Conservation (phyloP, 257 asterid genomes). For the Asclepias syriaca region DNA sequence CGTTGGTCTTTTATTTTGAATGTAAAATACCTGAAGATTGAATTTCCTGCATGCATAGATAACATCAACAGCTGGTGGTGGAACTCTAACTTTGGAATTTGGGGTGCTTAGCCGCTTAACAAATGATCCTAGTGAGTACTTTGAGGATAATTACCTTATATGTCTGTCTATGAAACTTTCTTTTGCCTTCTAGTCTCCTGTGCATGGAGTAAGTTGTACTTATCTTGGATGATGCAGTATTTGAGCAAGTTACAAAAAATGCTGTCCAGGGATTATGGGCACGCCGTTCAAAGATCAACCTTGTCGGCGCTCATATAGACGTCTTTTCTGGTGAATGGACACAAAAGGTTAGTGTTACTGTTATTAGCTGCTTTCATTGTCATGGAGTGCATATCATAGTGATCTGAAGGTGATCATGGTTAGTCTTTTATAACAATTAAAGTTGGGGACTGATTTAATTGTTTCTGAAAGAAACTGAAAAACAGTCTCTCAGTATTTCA, state of each 20-base stretch:
- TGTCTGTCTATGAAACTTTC: neutral
- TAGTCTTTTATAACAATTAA: neutral
- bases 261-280: constrained; percentile 99
- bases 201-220: neutral
- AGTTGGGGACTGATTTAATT: neutral
- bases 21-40: neutral
- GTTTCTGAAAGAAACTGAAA: neutral
- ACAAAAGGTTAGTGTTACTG: constrained; percentile 60
- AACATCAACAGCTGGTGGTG: constrained; percentile 99
- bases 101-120: constrained; percentile 97
- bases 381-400: neutral
- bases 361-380: neutral
- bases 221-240: constrained; percentile 50
- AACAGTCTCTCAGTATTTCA: neutral
- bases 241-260: constrained; percentile 90
- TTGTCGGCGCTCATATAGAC: constrained; percentile 99
- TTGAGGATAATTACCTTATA: neutral
- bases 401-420: neutral
- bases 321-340: constrained; percentile 99
- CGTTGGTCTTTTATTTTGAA: neutral
- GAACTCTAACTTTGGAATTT: constrained; percentile 91
- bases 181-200: neutral
- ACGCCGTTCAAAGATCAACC: constrained; percentile 90
- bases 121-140: constrained; percentile 71
- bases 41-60: constrained; percentile 43